phyloP scores from a whole-genome alignment of 1,284 basidiomycete genomes.

The Xanthoconium separans region DNA sequence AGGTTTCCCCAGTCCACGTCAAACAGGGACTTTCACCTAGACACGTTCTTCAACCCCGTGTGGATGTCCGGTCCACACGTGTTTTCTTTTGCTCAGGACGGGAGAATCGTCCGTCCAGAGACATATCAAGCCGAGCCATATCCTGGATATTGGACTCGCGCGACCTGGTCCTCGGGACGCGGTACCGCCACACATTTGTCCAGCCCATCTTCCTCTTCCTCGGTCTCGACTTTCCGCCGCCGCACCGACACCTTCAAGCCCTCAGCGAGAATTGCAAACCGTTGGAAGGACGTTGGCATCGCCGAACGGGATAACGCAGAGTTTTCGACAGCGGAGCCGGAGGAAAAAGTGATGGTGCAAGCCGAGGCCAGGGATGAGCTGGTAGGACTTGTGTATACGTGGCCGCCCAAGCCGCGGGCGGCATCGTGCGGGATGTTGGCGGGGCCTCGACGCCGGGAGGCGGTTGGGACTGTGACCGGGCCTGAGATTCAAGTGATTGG shows the following conservation, averaged over 20 bases:
- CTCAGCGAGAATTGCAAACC: slow-evolving; percentile 12
- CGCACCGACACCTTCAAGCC: background rate
- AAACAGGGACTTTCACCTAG: slow-evolving; percentile 17
- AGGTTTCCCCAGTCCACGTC: background rate
- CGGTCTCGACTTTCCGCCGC: background rate
- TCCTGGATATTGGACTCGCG: background rate
- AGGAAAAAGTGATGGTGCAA: background rate
- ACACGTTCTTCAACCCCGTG: slow-evolving; percentile 26
- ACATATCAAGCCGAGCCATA: background rate
- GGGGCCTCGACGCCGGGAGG: background rate
- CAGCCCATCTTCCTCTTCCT: no score
- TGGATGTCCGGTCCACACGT: slow-evolving; percentile 25
- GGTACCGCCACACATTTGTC: background rate
- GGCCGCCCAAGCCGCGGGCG: slow-evolving; percentile 21
- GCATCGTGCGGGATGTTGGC: slow-evolving; percentile 2
- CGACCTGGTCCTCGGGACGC: background rate
- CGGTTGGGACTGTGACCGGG: background rate
- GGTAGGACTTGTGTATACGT: slow-evolving; percentile 15
- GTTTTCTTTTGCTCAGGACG: slow-evolving; percentile 17
- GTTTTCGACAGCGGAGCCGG: slow-evolving; percentile 5
- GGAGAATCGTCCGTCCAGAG: slow-evolving; percentile 11
- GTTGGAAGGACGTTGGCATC: slow-evolving; percentile 31
- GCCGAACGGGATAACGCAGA: slow-evolving; percentile 28
- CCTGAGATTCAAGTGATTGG: background rate
- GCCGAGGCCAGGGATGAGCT: slow-evolving; percentile 6